A percentile compares a stretch with the other conserved stretches of the same genome.
phyloP scores from a whole-genome alignment of 2,329 filamentous ascomycete genomes.

The Apiospora koreana region DNA sequence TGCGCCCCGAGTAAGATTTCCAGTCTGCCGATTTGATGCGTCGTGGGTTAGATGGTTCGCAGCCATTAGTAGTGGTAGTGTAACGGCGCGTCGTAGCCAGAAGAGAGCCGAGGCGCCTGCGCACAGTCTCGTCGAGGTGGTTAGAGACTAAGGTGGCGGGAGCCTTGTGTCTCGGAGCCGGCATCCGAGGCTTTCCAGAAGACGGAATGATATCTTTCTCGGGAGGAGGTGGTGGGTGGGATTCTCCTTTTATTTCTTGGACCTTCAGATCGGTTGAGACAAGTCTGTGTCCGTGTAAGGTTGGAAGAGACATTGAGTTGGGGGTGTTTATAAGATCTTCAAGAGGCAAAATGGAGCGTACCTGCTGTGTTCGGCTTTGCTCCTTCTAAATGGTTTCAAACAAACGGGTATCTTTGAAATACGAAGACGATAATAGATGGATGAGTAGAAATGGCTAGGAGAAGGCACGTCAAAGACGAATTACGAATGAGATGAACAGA shows the following conservation, averaged over 20 bases:
- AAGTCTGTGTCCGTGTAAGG: not conserved
- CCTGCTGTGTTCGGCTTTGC: not conserved
- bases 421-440: too few relatives aligned
- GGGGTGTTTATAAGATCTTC: not conserved
- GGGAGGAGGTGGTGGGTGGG: not conserved
- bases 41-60: not conserved
- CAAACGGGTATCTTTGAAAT: not conserved
- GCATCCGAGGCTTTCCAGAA: not conserved
- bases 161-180: not conserved
- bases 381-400: not conserved
- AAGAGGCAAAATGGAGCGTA: not conserved
- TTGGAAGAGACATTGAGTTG: constrained; percentile 11
- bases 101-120: constrained; percentile 1
- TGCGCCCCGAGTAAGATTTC: not conserved
- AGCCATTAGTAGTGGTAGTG: not conserved
- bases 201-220: not conserved
- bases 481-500: not conserved
- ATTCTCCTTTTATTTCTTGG: not conserved
- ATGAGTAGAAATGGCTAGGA: too few relatives aligned
- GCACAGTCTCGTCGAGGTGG: constrained; percentile 1
- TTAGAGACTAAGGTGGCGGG: not conserved
- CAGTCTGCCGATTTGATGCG: not conserved
- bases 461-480: not conserved
- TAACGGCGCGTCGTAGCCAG: not conserved
- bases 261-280: not conserved